A percentile compares a stretch with the other conserved stretches of the same genome.
phyloP scores from a whole-genome alignment of 768 basidiomycete species.

The Lactifluus pinguis region DNA sequence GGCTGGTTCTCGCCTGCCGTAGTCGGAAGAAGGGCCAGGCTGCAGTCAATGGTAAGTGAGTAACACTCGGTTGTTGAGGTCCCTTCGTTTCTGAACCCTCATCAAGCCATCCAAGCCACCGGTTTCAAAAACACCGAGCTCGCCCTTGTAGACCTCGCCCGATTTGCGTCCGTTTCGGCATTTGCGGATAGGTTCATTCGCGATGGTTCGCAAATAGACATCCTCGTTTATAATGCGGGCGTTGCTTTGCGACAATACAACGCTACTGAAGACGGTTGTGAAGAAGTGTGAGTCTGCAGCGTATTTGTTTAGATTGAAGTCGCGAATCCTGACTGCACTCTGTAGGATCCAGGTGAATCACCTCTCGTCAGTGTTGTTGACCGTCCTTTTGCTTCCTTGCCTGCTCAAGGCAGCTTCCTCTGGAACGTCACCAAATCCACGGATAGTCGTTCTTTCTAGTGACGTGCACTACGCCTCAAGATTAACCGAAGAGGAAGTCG shows the following conservation, averaged over 20 bases:
- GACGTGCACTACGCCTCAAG: constrained; percentile 8
- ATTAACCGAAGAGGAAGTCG: background rate
- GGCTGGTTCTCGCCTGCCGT: constrained; percentile 16
- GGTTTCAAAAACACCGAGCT: constrained; percentile 11
- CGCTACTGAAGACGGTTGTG: constrained; percentile 25
- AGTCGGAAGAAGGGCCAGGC: constrained; percentile 8
- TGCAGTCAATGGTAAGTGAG: constrained; percentile 7
- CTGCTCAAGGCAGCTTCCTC: constrained; percentile 9
- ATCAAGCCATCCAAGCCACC: constrained; percentile 12
- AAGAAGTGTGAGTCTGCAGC: constrained; percentile 20
- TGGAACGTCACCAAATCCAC: constrained; percentile 8
- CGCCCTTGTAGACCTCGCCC: constrained; percentile 22
- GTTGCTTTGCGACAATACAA: constrained; percentile 22
- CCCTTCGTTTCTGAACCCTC: background rate
- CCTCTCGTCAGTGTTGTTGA: constrained; percentile 8
- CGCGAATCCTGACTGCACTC: too few species aligned
- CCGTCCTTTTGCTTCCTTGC: constrained; percentile 9
- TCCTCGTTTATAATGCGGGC: constrained; percentile 26
- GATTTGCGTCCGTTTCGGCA: constrained; percentile 22
- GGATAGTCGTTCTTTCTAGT: constrained; percentile 13
- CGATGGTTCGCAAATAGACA: constrained; percentile 23
- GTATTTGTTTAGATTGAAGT: background rate
- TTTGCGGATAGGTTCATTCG: constrained; percentile 21
- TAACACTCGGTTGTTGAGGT: too few species aligned
- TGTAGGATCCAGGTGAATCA: constrained; percentile 40